Base-by-base conservation (phyloP, 2,329 filamentous ascomycete species). In the Calonectria ilicicola region DNA sequence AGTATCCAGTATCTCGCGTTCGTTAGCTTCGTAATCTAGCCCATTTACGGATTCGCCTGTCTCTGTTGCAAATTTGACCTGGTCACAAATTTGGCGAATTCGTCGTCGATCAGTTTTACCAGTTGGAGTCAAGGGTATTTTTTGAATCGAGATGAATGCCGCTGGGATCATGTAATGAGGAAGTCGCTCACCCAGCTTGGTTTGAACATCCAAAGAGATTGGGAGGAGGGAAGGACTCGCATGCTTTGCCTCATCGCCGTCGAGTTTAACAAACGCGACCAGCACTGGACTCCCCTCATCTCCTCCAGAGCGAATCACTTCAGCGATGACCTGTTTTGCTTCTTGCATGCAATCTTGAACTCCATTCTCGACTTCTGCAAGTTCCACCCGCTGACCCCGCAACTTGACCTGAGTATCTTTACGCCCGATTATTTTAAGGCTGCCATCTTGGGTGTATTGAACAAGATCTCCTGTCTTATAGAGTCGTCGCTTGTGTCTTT, bases 401-500 rank as follows among this genome's bases (percentile, higher is more conserved):
- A 73, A 53, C 32, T 75, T 75, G 42, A 75, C 53, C 44, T 75
- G 73, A 3, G 60, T 63, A 19, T 75, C 73, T 6, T 64, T 64
- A 0, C 72, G 65, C 0, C 72, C 72, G 21, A 64, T 29, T 63
- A 85, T 88, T 1, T 83, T 75, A 8, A 89, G 77, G 15, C 80
- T 78, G 2, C 86, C 85, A 63, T 87, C 83, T 0, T 80, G 76
- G 35, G 84, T 80, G 47, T 87, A 87, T 35, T 79, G 80, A 1
- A 81, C 87, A 10, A 89, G 78, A 73, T 89, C 87, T 3, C 87
- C 87, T 0, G 87, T 88, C 70, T 84, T 85, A 73, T 88, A 89
- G 5, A 86, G 68, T 5, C 80, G 53, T 19, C 51, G 21, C 5
- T 64, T 66, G 6, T 46, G 58, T 5, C 74, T 71, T 0, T 74